Conservation (phyloP, 805 yeast species). For the Metschnikowia henanensis region DNA sequence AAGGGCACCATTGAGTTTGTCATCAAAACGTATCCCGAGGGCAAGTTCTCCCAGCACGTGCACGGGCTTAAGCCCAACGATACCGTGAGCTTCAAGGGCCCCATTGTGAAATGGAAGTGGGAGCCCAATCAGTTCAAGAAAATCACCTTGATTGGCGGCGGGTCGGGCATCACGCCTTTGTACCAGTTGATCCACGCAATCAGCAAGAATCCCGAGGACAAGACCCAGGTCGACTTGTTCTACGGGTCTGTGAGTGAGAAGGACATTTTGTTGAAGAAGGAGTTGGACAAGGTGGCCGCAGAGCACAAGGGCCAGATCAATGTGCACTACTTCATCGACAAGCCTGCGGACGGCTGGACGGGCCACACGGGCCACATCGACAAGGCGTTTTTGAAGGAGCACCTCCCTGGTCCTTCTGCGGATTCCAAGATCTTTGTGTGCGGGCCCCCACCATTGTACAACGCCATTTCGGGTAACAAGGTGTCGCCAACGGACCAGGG, state of each 20-base stretch:
- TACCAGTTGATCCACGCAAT: slow-evolving; percentile 82
- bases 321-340: slow-evolving; percentile 79
- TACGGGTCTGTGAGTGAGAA: slow-evolving; percentile 76
- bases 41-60: slow-evolving; percentile 80
- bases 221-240: slow-evolving; percentile 80
- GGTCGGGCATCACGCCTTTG: slow-evolving; percentile 95
- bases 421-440: slow-evolving; percentile 78
- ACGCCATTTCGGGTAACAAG: slow-evolving; percentile 85
- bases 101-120: slow-evolving; percentile 90
- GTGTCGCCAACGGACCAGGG: slow-evolving; percentile 91
- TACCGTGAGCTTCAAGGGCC: slow-evolving; percentile 90
- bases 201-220: slow-evolving; percentile 77
- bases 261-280: slow-evolving; percentile 81
- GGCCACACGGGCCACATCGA: slow-evolving; percentile 76
- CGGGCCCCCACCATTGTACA: slow-evolving; percentile 93
- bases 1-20: slow-evolving; percentile 79
- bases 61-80: slow-evolving; percentile 73
- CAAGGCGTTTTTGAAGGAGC: slow-evolving; percentile 63
- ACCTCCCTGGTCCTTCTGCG: slow-evolving; percentile 62
- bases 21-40: slow-evolving; percentile 81
- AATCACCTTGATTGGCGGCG: slow-evolving; percentile 89
- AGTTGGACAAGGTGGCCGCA: slow-evolving; percentile 66
- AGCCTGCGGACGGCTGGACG: slow-evolving; percentile 48
- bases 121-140: slow-evolving; percentile 78
- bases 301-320: slow-evolving; percentile 77